Conservation (phyloP, 257 asterid genomes). For the Fraxinus excelsior region DNA sequence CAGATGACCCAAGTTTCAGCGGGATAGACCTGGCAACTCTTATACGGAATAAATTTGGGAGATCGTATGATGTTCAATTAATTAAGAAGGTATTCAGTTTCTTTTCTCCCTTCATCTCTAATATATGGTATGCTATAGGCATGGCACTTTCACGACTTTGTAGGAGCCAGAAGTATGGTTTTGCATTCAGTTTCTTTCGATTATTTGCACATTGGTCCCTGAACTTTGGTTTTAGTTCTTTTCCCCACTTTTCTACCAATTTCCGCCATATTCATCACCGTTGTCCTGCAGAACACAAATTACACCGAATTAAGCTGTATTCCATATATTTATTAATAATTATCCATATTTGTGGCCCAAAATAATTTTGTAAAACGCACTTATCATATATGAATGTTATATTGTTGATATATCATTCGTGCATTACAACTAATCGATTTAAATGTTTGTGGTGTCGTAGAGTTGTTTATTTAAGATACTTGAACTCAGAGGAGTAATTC, state of each 20-base stretch:
- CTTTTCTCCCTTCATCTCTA: constrained; percentile 13
- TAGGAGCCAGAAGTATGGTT: neutral
- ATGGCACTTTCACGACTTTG: constrained; percentile 6
- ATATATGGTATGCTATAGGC: neutral
- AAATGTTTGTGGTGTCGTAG: neutral
- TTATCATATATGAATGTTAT: neutral
- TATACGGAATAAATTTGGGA: constrained; percentile 86
- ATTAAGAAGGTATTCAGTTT: constrained; percentile 75
- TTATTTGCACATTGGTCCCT: no score
- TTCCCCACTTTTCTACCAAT: no score
- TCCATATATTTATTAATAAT: no score
- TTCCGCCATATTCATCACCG: no score
- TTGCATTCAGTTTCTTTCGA: no score
- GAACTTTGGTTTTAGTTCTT: no score
- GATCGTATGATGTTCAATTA: constrained; percentile 90
- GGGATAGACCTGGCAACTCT: constrained; percentile 93
- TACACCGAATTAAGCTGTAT: no score
- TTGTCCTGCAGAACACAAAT: no score
- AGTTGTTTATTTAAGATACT: neutral
- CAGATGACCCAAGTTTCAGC: constrained; percentile 83
- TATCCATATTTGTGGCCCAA: no score
- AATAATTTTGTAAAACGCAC: no score
- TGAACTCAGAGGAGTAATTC: neutral
- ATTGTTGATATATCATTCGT: neutral
- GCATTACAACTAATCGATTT: neutral